Evolutionary conservation across 331 rosid species (phyloP), one percentile per base, ranked within the genome.

Genomic region (Malus hybrid): DNA sequence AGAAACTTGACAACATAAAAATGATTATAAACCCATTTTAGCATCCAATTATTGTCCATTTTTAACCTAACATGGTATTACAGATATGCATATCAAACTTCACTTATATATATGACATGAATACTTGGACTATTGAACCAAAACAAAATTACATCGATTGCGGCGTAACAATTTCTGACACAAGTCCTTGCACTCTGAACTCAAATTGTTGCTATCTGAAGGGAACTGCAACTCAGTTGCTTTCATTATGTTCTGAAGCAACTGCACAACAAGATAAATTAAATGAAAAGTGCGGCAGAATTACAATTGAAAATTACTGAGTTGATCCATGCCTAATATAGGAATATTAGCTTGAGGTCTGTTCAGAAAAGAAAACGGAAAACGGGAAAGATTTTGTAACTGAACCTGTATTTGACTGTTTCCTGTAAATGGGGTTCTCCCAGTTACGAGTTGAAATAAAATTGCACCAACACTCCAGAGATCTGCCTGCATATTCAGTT

Each of bases 381-480:
- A 33, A n/a, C 20, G 24, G 22, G 57, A 18, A 73, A 55, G n/a
- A 66, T 56, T 63, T 72, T 34, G 77, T n/a, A 76, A 28, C 1
- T 7, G 24, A 77, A 90, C 99, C 97, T 95, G 98, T 44, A 87
- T 87, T 82, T 95, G 99, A 79, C 84, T 87, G 87, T 79, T 90
- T 84, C 99, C 99, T 10, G 96, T 95, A 77, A 87, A 95, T 76
- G 99, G 99, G 64, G 99, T 90, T 86, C 81, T 87, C 77, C 98
- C 99, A 11, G 90, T 89, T 78, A 90, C 98, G 78, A 95, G 92
- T 84, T 95, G 99, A 85, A 83, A 95, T 80, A 95, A 78, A 85
- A 95, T 95, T 7, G 91, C 88, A 58, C 99, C 99, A 81, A 95
- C 99, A 70, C 99, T 95, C 99, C 99, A 95, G 85, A 95, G 99